Evolutionary conservation across 2,329 filamentous ascomycete genomes (phyloP), one percentile per base, ranked within the genome.

Genomic region (Zarea fungicola): DNA sequence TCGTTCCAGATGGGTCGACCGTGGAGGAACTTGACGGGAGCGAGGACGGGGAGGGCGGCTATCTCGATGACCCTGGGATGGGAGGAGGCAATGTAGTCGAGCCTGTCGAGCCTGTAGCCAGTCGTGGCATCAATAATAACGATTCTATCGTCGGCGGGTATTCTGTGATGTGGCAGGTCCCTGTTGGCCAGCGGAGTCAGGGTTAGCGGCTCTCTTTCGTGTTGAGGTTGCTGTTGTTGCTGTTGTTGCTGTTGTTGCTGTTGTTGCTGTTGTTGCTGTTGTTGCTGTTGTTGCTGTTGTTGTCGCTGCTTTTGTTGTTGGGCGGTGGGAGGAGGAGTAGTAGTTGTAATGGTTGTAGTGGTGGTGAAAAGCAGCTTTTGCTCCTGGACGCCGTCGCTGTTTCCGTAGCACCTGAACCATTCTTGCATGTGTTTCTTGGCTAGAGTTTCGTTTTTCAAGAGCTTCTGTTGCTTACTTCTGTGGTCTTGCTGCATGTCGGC

Each of bases 11-110:
- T 71, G n/a, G 65, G 68, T 16, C 70, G 60, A 11, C 68, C 67
- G 5, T 60, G 60, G 1, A 73, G 72, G 22, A 75, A 68, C 50
- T 65, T 66, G 46, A 75, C 66, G 1, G 56, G 56, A 10, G 72
- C 64, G 54, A 60, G 62, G 35, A 75, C 56, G 3, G 70, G 66
- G 3, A 65, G 29, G 14, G 39, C 23, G 18, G 46, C 42, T 29
- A 49, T 49, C 4, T 16, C 16, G 21, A n/a, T 6, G 3, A 39
- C 42, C 16, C 39, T 29, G 21, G 42, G 29, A n/a, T 42, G 29
- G 1, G 32, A 36, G 11, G 37, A 31, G 25, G 23, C 11, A 4
- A 18, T 18, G 9, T 42, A 19, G 3, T 32, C 14, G 18, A 49
- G 46, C 31, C 41, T 39, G 6, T 49, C 46, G 4, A 42, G n/a